phyloP scores from a whole-genome alignment of 2,329 filamentous ascomycete species.

The Cytospora mali region DNA sequence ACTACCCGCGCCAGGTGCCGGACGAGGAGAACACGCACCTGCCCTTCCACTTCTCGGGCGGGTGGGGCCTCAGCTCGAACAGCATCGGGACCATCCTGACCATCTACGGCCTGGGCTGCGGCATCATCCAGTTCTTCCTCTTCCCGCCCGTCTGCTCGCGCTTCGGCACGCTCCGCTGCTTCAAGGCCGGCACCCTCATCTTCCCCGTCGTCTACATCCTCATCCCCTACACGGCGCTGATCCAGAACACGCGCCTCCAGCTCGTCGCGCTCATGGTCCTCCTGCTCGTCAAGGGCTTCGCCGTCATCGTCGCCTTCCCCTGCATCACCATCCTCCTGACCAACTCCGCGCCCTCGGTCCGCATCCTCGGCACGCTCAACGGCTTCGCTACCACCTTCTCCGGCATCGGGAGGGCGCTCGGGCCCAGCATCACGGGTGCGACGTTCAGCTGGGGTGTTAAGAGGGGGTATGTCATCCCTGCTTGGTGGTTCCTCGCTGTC shows the following conservation, averaged over 20 bases:
- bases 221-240: slow-evolving; percentile 78
- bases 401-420: slow-evolving; percentile 76
- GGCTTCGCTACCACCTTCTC: slow-evolving; percentile 84
- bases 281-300: slow-evolving; percentile 74
- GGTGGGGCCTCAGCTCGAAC: slow-evolving; percentile 73
- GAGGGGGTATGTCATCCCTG: slow-evolving; percentile 73
- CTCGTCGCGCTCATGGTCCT: slow-evolving; percentile 66
- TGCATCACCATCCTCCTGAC: slow-evolving; percentile 89
- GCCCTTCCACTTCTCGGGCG: slow-evolving; percentile 81
- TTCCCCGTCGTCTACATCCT: slow-evolving; percentile 78
- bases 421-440: slow-evolving; percentile 73
- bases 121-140: slow-evolving; percentile 81
- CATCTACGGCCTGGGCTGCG: slow-evolving; percentile 76
- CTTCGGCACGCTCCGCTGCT: slow-evolving; percentile 75
- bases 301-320: slow-evolving; percentile 83
- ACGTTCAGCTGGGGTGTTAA: slow-evolving; percentile 78
- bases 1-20: slow-evolving; percentile 64
- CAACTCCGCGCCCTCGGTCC: slow-evolving; percentile 76
- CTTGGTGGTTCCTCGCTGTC: slow-evolving; percentile 77
- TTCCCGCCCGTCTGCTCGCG: slow-evolving; percentile 76
- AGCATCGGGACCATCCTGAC: slow-evolving; percentile 87
- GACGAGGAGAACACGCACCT: slow-evolving; percentile 61
- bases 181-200: slow-evolving; percentile 65
- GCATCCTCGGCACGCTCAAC: slow-evolving; percentile 84
- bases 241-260: slow-evolving; percentile 51